Evolutionary conservation across 805 yeast species (phyloP), one percentile per base, ranked within the genome.

Genomic region (Ogataea methylovora): DNA sequence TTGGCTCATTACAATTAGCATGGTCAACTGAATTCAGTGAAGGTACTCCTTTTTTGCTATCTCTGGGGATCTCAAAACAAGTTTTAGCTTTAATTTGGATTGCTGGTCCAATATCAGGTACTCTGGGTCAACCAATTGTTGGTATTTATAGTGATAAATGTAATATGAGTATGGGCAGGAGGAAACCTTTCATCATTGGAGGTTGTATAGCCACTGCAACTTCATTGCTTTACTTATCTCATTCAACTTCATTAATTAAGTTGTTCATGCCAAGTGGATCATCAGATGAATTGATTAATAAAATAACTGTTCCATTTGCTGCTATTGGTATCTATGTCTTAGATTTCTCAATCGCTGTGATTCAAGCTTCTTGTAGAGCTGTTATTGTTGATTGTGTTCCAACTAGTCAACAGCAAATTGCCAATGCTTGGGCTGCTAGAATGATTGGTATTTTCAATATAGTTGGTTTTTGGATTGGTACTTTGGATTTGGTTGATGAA

Each of bases 1-100:
- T 77, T 4, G 80, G 80, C 4, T 80, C 79, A 1, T 54, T 76
- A 15, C 83, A 77, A 47, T 54, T 76, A 34, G 73, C 82, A 0
- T 77, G 84, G 83, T 71, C 77, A 4, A 66, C 78, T 2, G 83
- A 77, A 51, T 76, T 77, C 45, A 67, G 78, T 4, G 77, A 75
- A 41, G 80, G 80, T 3, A 75, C 78, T 4, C 79, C 82, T 0
- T 76, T 68, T 43, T 49, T 77, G 12, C 52, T 76, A n/a, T 72
- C 79, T 0, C 54, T 77, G n/a, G 84, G 84, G 4, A 58, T 77
- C 31, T 69, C 81, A 2, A 76, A 74, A 44, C 66, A 71, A 16
- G 45, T 65, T 1, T 51, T 77, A 43, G 75, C 80, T 6, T 54
- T 77, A 30, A 68, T 77, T 4, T 77, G 84, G 84, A 64, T 77